Evolutionary conservation across 352 stramenopile genomes (phyloP), one percentile per base, ranked within the genome.

Genomic region (Peronospora belbahrii): DNA sequence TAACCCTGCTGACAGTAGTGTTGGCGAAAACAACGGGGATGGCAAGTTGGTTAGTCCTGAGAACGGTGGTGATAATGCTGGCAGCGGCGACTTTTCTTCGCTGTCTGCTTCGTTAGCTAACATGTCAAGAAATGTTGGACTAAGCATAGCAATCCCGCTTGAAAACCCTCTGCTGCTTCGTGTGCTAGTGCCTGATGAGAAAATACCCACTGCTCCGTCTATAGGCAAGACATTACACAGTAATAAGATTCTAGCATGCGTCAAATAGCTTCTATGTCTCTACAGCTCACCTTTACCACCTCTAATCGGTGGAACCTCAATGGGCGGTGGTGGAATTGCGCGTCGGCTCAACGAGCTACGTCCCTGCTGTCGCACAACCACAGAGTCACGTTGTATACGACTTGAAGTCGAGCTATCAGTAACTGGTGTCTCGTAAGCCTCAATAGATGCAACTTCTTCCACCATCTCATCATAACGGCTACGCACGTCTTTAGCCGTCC

Each of bases 391-490:
- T 20, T 37, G 2, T 43, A 19, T 14, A 15, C 30, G 50, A 38
- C 10, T 50, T 9, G 24, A 42, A 0, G 11, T 44, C 20, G 42
- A 40, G 25, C 19, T 54, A 13, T 52, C 46, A 33, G 37, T 7
- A 2, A 46, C 24, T 22, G 36, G 9, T 4, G 47, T 24, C 1
- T 45, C 34, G 2, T 44, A 36, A 22, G 43, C 67, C 19, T 94
- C 83, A 46, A 89, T 90, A 6, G 53, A 70, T 23, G 63, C 59
- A 30, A 94, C 37, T 58, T 94, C 83, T 20, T 70, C 65, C 23
- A 94, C 53, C 40, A 94, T 76, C 41, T 84, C 70, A 35, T 94
- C 74, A 47, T 88, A 94, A 20, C 78, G 67, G 24, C 55, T 54
- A 19, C 67, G 67, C 23, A 87, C 76, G 19, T 94, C 83, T 37